Evolutionary conservation across 225 moss, liverwort and hornwort species (phyloP).

Genomic region (Climacium dendroides): DNA sequence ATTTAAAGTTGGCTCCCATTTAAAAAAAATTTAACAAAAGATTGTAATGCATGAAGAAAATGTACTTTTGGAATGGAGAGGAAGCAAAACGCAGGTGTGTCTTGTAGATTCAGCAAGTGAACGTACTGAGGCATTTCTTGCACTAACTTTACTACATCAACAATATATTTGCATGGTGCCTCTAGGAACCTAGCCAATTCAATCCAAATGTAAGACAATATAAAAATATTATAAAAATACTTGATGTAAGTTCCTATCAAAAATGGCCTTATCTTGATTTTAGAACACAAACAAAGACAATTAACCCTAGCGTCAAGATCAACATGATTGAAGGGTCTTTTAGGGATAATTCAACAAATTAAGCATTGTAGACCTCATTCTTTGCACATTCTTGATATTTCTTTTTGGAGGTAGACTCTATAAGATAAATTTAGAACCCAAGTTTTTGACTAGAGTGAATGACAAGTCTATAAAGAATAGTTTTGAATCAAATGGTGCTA

Average conservation of each 20-base stretch:
- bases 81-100: slow-evolving; percentile 12
- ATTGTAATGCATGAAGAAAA: neutral
- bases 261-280: neutral
- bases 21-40: neutral
- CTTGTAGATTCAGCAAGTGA: slow-evolving; percentile 30
- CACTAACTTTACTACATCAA: slow-evolving; percentile 18
- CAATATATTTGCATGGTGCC: slow-evolving; percentile 40
- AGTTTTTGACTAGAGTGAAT: neutral
- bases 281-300: neutral
- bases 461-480: neutral
- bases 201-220: neutral
- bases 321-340: neutral
- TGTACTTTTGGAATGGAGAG: slow-evolving; percentile 37
- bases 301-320: neutral
- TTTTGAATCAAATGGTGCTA: neutral
- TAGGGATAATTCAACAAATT: neutral
- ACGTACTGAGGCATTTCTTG: slow-evolving; percentile 34
- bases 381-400: neutral
- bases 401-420: neutral
- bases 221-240: neutral
- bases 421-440: neutral
- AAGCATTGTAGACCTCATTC: neutral
- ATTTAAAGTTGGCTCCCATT: neutral
- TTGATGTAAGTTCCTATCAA: neutral
- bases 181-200: slow-evolving; percentile 5